Conservation (phyloP, 495 filamentous ascomycete species). For the Aspergillus panamensis region DNA sequence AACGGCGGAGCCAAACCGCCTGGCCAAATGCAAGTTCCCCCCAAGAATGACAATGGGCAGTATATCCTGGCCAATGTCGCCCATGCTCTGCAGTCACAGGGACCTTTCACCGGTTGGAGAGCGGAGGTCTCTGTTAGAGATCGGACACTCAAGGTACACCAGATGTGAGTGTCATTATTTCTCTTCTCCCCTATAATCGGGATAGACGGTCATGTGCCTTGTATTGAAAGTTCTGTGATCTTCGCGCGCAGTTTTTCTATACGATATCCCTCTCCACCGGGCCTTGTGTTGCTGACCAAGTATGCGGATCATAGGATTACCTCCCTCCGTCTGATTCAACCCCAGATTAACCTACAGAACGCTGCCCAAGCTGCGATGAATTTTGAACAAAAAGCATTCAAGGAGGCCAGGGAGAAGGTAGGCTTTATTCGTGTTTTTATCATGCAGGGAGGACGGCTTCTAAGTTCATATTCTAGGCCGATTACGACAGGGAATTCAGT, state of each 20-base stretch:
- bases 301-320: conserved; percentile 35
- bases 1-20: conserved; percentile 36
- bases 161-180: conserved; percentile 39
- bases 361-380: conserved; percentile 44
- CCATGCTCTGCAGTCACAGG: conserved; percentile 36
- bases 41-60: conserved; percentile 34
- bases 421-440: conserved; percentile 2
- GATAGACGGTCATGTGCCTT: background rate
- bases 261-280: background rate
- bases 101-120: conserved; percentile 46
- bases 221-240: background rate
- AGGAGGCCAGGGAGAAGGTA: conserved; percentile 45
- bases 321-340: conserved; percentile 49
- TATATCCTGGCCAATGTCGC: conserved; percentile 38
- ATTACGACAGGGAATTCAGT: conserved; percentile 48
- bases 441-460: background rate
- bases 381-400: conserved; percentile 48
- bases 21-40: conserved; percentile 32
- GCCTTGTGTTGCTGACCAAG: background rate
- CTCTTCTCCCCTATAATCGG: background rate
- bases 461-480: conserved; percentile 26
- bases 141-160: conserved; percentile 41
- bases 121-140: conserved; percentile 38
- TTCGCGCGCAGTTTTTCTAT: background rate
- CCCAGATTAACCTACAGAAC: conserved; percentile 39